These are phyloP conservation scores for Mycena epipterygia DNA, from an alignment of 768 basidiomycete species.

Conservation along the genomic window DNA sequence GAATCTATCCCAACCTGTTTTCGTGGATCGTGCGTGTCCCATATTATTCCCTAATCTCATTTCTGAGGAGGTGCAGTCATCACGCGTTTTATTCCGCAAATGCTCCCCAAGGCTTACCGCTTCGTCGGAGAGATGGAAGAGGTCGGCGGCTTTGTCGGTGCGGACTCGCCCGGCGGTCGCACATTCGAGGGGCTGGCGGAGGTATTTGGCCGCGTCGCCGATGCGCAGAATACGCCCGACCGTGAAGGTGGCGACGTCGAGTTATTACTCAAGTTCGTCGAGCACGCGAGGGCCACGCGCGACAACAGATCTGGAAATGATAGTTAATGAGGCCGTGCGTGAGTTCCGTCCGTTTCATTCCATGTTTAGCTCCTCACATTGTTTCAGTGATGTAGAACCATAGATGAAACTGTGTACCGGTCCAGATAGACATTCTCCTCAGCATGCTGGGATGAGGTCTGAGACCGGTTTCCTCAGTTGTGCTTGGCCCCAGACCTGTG, in stretches of 20 bases:
- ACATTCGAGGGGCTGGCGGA: constrained; percentile 56
- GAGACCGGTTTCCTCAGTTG: no score
- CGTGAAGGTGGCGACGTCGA: constrained; percentile 45
- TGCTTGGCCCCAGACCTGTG: no score
- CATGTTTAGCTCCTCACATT: no score
- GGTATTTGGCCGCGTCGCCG: constrained; percentile 52
- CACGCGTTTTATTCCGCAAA: constrained; percentile 47
- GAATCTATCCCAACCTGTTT: constrained; percentile 49
- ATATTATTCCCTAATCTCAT: background rate
- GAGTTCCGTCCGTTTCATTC: no score
- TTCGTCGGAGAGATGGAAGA: constrained; percentile 67
- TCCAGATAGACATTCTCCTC: no score
- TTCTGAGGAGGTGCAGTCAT: constrained; percentile 29
- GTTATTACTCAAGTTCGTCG: constrained; percentile 50
- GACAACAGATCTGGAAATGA: no score
- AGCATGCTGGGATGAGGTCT: no score
- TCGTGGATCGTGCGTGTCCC: constrained; percentile 47
- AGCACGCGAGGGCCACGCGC: constrained; percentile 32
- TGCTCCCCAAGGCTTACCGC: constrained; percentile 63
- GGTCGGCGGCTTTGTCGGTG: constrained; percentile 58
- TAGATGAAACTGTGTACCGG: no score
- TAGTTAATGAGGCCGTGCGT: no score
- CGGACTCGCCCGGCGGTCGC: constrained; percentile 17
- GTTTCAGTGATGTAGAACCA: no score
- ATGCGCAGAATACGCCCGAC: constrained; percentile 40